Conservation (phyloP, 2,329 filamentous ascomycete species). For the Metarhizium sp. region DNA sequence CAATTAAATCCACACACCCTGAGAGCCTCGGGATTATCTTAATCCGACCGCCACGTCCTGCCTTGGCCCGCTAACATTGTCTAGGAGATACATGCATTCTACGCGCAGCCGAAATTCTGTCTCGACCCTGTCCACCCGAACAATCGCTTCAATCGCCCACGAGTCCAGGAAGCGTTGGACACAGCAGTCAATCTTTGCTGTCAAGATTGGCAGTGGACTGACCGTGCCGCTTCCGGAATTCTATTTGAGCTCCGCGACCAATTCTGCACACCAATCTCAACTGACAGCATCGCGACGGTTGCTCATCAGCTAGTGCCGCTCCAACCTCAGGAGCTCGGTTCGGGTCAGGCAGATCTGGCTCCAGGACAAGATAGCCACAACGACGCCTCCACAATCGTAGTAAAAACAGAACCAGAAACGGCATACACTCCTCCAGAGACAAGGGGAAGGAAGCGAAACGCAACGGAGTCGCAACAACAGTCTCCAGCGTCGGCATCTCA, state of each 20-base stretch:
- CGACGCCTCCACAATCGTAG: neutral
- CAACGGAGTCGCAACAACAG: neutral
- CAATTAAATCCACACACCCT: neutral
- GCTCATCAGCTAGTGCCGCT: neutral
- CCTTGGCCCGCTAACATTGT: slow-evolving; percentile 9
- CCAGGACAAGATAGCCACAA: neutral
- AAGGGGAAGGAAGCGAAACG: neutral
- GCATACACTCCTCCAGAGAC: neutral
- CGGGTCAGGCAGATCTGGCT: neutral
- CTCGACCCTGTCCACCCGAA: slow-evolving; percentile 8
- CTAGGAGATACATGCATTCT: slow-evolving; percentile 13
- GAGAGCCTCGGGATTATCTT: slow-evolving; percentile 10
- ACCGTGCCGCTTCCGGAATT: neutral
- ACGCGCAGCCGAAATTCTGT: slow-evolving; percentile 5
- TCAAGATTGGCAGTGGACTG: neutral
- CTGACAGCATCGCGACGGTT: neutral
- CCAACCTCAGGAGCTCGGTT: neutral
- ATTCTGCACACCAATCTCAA: neutral
- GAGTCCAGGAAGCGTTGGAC: slow-evolving; percentile 3
- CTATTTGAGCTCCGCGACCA: neutral
- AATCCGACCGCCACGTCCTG: slow-evolving; percentile 6
- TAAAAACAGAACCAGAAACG: neutral
- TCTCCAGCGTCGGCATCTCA: too few species aligned
- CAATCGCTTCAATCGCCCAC: slow-evolving; percentile 5
- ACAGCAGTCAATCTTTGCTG: neutral